Base-by-base conservation (phyloP, 2,329 filamentous ascomycete genomes). In the Aspergillus pseudoglaucus region DNA sequence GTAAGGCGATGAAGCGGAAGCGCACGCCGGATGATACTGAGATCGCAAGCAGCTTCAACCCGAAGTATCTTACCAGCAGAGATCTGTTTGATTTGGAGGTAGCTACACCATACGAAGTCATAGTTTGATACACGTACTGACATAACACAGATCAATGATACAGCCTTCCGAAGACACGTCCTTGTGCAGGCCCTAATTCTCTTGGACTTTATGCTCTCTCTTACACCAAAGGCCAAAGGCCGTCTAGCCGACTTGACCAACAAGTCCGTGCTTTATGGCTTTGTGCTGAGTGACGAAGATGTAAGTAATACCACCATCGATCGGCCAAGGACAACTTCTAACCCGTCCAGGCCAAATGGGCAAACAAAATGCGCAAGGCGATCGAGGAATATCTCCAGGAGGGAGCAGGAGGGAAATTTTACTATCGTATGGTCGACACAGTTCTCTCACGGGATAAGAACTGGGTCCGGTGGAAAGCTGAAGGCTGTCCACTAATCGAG, bases 391-490 rank as follows among this genome's bases (percentile, higher is more conserved):
- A 96, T 67, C 79, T 98, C 48, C 86, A 87, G 62, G 79, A 84
- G 58, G 88, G 88, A 17, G 72, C 77, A 38, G 90, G 95, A 61
- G 93, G 93, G 25, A 87, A 88, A 54, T 95, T 95, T 68, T 98
- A 97, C 68, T 87, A 90, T 69, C 85, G 93, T 35, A 95, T 97
- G 82, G 90, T 98, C 27, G 91, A 97, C 66, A 97, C 90, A 10
- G 91, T 98, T 27, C 80, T 98, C 25, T 88, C 89, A 20, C 81
- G 93, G 53, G 93, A 99, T 68, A 97, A 96, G 74, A 96, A 97
- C 64, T 98, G 94, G 94, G 90, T 94, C 40, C 85, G 90, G 53
- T 99, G 93, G 93, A 99, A 99, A 72, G 85, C 91, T 51, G 90
- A 96, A 65, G 88, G 85, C 56, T 98, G 93, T 65, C 88, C 89